Evolutionary conservation across 2,329 filamentous ascomycete species (phyloP).

Genomic region (Zasmidium cellare): DNA sequence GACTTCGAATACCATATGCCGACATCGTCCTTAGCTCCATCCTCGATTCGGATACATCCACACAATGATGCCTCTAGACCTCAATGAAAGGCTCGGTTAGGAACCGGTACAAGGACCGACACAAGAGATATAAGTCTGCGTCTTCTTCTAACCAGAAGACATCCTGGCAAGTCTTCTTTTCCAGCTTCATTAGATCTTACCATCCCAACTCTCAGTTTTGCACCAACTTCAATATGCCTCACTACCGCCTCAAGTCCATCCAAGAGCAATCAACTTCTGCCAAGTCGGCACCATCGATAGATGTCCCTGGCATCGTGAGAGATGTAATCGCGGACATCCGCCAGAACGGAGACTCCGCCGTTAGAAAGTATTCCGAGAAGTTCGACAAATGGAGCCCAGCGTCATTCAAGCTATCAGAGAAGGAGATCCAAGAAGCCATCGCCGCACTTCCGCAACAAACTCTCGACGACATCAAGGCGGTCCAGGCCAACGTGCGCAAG

Average conservation of each 20-base stretch:
- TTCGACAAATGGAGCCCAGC: neutral
- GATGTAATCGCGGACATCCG: neutral
- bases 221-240: neutral
- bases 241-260: neutral
- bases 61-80: no score
- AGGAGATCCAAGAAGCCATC: neutral
- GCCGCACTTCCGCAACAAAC: neutral
- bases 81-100: no score
- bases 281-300: neutral
- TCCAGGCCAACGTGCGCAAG: neutral
- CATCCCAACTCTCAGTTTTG: no score
- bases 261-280: neutral
- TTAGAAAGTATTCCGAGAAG: neutral
- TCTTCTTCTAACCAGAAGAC: no score
- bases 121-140: no score
- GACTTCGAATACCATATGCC: no score
- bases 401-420: neutral
- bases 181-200: no score
- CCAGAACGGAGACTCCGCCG: neutral
- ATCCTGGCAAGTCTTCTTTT: no score
- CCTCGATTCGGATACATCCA: no score
- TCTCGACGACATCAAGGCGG: neutral
- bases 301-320: neutral
- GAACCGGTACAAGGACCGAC: no score
- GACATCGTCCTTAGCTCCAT: no score